Conservation (phyloP, 1,284 basidiomycete genomes). For the Stygiomarasmius scandens region DNA sequence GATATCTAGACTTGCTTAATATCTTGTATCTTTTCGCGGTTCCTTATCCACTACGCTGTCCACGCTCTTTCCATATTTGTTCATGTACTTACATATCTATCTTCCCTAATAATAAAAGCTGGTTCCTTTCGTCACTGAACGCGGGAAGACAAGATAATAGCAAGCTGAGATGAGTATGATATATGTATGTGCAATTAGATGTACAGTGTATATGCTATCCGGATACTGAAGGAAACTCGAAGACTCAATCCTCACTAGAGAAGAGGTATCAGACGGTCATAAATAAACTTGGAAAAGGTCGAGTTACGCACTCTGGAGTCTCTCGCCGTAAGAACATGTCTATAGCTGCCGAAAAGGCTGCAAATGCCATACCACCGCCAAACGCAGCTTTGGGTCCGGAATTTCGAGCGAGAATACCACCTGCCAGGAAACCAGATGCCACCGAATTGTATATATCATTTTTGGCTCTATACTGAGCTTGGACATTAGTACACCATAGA, state of each 20-base stretch:
- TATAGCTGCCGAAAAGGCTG: constrained; percentile 88
- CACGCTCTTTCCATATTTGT: not conserved
- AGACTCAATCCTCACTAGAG: constrained; percentile 40
- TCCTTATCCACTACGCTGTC: not conserved
- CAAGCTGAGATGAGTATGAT: not conserved
- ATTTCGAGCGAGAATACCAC: constrained; percentile 82
- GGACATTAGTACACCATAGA: too few species aligned
- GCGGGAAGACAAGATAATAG: too few species aligned
- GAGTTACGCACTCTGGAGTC: constrained; percentile 72
- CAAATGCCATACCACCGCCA: constrained; percentile 86
- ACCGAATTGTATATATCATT: constrained; percentile 90
- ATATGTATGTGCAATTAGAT: not conserved
- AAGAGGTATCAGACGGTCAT: constrained; percentile 1
- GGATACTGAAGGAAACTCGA: not conserved
- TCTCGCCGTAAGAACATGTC: constrained; percentile 86
- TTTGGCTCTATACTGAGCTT: constrained; percentile 91
- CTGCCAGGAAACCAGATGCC: constrained; percentile 72
- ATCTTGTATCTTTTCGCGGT: not conserved
- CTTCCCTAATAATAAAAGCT: too few species aligned
- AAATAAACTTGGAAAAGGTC: not conserved
- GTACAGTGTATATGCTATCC: not conserved
- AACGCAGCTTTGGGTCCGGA: constrained; percentile 83
- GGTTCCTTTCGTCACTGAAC: too few species aligned
- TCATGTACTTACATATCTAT: not conserved
- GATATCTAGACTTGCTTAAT: not conserved